phyloP scores from a whole-genome alignment of 306 rosid genomes.

The Clitoria ternatea region DNA sequence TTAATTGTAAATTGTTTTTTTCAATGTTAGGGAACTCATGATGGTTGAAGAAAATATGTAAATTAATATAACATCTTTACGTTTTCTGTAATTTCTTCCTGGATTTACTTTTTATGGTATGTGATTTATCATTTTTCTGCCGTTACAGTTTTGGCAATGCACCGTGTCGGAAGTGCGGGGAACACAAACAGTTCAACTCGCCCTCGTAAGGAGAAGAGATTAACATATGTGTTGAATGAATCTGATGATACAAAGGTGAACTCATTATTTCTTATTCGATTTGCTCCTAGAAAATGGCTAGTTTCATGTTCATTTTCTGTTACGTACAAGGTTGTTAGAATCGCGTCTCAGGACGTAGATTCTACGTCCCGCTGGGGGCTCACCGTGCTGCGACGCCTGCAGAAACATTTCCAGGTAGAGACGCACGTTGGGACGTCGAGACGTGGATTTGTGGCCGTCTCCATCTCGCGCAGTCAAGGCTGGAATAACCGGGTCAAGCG shows the following conservation, averaged over 20 bases:
- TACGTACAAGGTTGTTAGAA: too few species aligned
- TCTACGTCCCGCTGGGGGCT: too few species aligned
- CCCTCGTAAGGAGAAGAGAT: slow-evolving; percentile 78
- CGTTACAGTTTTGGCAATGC: slow-evolving; percentile 60
- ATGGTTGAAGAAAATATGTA: not conserved
- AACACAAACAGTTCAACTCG: slow-evolving; percentile 66
- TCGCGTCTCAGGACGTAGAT: too few species aligned
- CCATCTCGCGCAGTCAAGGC: too few species aligned
- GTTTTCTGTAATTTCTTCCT: not conserved
- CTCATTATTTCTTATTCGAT: not conserved
- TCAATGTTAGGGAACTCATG: not conserved
- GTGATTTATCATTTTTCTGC: slow-evolving; percentile 17
- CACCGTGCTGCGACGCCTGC: too few species aligned
- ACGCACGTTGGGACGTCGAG: too few species aligned
- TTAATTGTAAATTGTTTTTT: not conserved
- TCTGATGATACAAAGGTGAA: slow-evolving; percentile 68
- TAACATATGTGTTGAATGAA: slow-evolving; percentile 66
- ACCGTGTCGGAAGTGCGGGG: slow-evolving; percentile 83
- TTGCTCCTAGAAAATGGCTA: not conserved
- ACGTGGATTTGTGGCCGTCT: too few species aligned
- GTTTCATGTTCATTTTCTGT: not conserved
- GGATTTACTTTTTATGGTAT: slow-evolving; percentile 1
- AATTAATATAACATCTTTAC: not conserved
- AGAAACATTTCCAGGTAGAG: too few species aligned
- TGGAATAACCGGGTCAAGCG: too few species aligned